These are phyloP conservation scores for Auriscalpium vulgare DNA, from an alignment of 768 basidiomycete species.

Conservation along the genomic window DNA sequence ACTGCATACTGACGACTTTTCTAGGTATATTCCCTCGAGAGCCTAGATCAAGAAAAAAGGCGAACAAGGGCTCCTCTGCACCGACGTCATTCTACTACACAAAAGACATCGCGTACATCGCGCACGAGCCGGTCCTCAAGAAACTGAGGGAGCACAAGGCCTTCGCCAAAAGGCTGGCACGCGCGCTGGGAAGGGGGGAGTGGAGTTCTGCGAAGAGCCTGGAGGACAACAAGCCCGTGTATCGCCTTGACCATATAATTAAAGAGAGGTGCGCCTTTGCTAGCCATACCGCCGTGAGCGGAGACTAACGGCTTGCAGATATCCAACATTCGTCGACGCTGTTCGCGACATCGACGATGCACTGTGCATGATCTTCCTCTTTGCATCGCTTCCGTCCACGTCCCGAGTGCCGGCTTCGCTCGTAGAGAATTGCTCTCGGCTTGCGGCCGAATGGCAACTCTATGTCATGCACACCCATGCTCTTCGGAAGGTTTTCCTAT, in stretches of 20 bases:
- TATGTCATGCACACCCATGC: conserved; percentile 85
- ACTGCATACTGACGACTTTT: conserved; percentile 7
- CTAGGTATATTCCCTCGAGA: conserved; percentile 96
- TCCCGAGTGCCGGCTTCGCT: conserved; percentile 73
- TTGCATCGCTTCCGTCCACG: conserved; percentile 85
- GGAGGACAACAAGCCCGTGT: conserved; percentile 88
- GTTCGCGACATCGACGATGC: conserved; percentile 96
- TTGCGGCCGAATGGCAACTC: conserved; percentile 94
- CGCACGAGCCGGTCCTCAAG: conserved; percentile 90
- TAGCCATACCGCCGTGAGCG: not conserved
- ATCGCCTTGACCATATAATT: conserved; percentile 90
- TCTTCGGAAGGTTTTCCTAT: conserved; percentile 87
- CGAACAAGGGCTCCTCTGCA: conserved; percentile 95
- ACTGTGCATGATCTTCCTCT: conserved; percentile 89
- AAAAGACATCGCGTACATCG: conserved; percentile 95
- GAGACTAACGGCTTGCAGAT: conserved; percentile 40
- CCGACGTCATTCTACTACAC: conserved; percentile 97
- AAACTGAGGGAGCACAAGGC: conserved; percentile 96
- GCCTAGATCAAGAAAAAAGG: conserved; percentile 82
- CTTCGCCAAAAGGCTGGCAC: conserved; percentile 92
- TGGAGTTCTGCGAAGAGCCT: conserved; percentile 92
- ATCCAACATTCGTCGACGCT: conserved; percentile 95
- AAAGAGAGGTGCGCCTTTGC: conserved; percentile 76
- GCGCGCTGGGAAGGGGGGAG: conserved; percentile 89
- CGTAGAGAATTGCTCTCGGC: conserved; percentile 82